A percentile compares a stretch with the other conserved stretches of the same genome.
phyloP scores from a whole-genome alignment of 495 filamentous ascomycete species.

The Cladorrhinum samala region DNA sequence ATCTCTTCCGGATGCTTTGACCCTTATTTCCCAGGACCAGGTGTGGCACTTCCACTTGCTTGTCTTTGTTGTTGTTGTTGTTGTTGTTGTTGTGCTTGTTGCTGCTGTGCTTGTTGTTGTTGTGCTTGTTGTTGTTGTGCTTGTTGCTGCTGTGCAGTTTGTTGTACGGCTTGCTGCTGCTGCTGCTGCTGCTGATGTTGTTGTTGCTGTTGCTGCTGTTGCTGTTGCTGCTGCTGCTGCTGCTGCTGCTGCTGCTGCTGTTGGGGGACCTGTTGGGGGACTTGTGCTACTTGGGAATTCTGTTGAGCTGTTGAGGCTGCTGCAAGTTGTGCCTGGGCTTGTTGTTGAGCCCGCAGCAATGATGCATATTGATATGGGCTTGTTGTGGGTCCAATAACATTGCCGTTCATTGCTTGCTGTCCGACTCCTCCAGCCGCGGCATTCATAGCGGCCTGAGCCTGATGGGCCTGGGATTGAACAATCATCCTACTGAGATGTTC shows the following conservation, averaged over 20 bases:
- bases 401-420: constrained; percentile 24
- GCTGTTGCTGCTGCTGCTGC: background rate
- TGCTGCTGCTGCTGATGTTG: constrained; percentile 5
- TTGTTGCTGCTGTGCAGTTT: constrained; percentile 15
- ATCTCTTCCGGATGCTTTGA: background rate
- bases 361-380: constrained; percentile 66
- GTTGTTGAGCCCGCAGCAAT: constrained; percentile 65
- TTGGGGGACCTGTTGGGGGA: constrained; percentile 17
- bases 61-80: constrained; percentile 32
- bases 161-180: constrained; percentile 5
- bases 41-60: constrained; percentile 39
- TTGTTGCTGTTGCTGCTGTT: constrained; percentile 6
- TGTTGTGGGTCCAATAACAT: constrained; percentile 23
- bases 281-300: constrained; percentile 2
- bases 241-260: constrained; percentile 14
- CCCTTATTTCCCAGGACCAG: constrained; percentile 20
- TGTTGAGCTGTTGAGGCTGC: constrained; percentile 8
- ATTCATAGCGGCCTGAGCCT: constrained; percentile 31
- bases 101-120: constrained; percentile 16
- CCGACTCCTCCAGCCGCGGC: constrained; percentile 33
- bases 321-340: constrained; percentile 28
- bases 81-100: constrained; percentile 15
- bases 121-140: constrained; percentile 7
- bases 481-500: constrained; percentile 44
- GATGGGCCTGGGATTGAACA: constrained; percentile 21